These are phyloP conservation scores for Escovopsis weberi DNA, from an alignment of 2,329 filamentous ascomycete species.

Conservation along the genomic window DNA sequence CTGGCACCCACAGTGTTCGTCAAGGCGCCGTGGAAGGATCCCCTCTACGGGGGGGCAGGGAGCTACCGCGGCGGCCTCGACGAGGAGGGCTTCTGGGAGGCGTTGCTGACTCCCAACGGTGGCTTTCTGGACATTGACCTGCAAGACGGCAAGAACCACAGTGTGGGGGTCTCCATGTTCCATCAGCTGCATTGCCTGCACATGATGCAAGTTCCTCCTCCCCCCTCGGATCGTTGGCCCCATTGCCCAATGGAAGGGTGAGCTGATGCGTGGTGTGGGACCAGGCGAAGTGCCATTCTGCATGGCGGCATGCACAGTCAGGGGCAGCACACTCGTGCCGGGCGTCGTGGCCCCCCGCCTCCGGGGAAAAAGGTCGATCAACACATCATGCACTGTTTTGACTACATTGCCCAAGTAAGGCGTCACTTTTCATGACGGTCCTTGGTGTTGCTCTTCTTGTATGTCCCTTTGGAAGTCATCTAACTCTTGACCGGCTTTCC, in stretches of 20 bases:
- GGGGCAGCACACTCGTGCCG: background rate
- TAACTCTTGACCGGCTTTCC: background rate
- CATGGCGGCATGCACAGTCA: background rate
- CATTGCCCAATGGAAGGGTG: no score
- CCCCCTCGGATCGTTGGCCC: background rate
- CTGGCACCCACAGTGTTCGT: conserved; percentile 1
- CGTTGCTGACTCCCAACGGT: conserved; percentile 1
- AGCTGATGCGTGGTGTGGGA: background rate
- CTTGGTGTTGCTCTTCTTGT: no score
- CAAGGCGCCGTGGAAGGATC: conserved; percentile 1
- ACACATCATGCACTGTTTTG: conserved; percentile 1
- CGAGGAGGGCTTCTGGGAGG: background rate
- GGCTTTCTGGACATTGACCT: conserved; percentile 1
- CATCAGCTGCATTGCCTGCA: conserved; percentile 1
- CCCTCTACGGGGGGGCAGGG: background rate
- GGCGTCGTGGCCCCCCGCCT: background rate
- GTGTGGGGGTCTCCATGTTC: conserved; percentile 1
- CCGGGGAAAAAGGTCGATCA: background rate
- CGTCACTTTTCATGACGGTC: background rate
- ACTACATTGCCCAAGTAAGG: conserved; percentile 1
- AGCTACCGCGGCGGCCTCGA: background rate
- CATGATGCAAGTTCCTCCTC: background rate
- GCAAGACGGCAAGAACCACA: background rate
- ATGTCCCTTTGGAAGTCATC: no score
- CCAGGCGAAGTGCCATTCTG: background rate